Evolutionary conservation across 441 rosid species (phyloP), one percentile per base, ranked within the genome.

Genomic region (Corymbia citriodora): DNA sequence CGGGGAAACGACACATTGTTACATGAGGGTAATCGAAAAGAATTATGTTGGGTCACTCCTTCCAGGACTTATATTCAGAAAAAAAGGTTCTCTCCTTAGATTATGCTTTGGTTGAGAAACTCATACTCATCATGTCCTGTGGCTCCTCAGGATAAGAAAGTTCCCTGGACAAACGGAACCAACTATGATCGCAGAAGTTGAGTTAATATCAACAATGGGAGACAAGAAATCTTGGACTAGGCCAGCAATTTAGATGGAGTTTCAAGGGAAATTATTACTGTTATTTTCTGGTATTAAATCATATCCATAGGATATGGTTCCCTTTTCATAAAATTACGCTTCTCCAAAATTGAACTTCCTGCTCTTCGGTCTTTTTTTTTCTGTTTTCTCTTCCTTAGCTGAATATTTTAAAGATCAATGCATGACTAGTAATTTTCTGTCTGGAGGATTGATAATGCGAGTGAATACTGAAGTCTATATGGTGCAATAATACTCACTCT

Each of bases 211-310:
- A 87, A 97, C 99, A 17, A 97, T 97, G 95, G 90, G 94, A 57
- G 99, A 98, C 89, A 98, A 98, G 96, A 98, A 97, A 93, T 96
- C 99, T 88, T 96, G 97, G 97, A 98, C 99, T 87, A 95, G 96
- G 91, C 99, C 99, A 87, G 99, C 99, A 31, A 97, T 98, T 90
- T 99, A 98, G 94, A 98, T 98, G 99, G 99, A 98, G 90, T 98
- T 98, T 92, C 99, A 98, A 98, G 99, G 90, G 89, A 74, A 74
- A 33, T 36, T 10, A 10, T 21, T 21, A 36, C 83, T 74, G 16
- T 10, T 40, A 40, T 40, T 74, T 40, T 21, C 50, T 40, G 9
- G 29, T 29, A 74, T 74, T 74, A 45, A 40, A 72, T 72, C 49
- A 4, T 36, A 36, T 72, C 25, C 36, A 74, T 10, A 74, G 50